Evolutionary conservation across 805 yeast species (phyloP), one percentile per base, ranked within the genome.

Genomic region (Starmerella kuoi): DNA sequence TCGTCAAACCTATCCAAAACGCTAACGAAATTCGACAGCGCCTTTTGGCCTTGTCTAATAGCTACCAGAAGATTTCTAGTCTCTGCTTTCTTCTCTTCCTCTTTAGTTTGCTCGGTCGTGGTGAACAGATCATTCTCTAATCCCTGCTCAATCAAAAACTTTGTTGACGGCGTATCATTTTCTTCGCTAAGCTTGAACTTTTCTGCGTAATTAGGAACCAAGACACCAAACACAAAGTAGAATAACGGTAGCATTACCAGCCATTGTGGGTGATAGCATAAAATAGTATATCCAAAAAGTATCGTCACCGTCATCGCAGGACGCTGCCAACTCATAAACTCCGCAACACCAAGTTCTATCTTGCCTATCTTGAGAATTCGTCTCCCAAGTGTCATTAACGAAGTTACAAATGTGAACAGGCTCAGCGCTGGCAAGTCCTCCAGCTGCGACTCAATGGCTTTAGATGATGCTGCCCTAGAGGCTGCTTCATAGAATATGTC

Each of bases 201-300:
- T 4, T 47, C 47, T 2, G 61, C 63, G 54, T 77, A 86, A 3
- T 79, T 83, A 0, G 93, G 88, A 1, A 79, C 63, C 64, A 86
- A 68, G 3, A 79, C 63, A 1, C 75, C 77, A 42, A 69, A 64
- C 24, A 79, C 51, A 3, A 82, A 36, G 37, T 65, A 67, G 2
- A 79, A 46, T 28, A 79, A 51, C 0, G 95, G 95, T 25, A 77
- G 65, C 1, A 76, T 67, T 30, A 80, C 59, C 11, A 83, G 63
- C 38, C 80, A 59, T 55, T 76, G 76, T 0, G 95, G 95, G 62
- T 80, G 72, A 27, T 78, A 59, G 52, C 91, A 80, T 1, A 77
- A 63, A 46, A 75, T 67, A 0, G 95, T 77, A 49, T 79, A 77
- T 1, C 75, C 47, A 4, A 78, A 62, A 41, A 84, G 60, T 19